Conservation (phyloP, 371 early-diverging fungal species). For the Mucor velutinosus region DNA sequence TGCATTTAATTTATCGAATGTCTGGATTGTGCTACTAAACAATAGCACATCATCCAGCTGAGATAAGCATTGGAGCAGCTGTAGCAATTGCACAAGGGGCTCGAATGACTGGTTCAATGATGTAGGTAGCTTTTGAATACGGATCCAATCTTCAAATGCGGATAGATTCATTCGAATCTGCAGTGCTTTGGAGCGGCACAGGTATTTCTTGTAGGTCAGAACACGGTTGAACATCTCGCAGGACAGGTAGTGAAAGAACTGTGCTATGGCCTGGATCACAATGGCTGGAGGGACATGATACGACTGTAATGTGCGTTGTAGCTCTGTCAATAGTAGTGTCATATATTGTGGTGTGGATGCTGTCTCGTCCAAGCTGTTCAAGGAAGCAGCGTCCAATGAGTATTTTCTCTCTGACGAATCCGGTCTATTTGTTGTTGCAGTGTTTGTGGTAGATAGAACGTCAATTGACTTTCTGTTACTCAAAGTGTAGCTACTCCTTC, state of each 20-base stretch:
- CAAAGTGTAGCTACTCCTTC: slow-evolving; percentile 23
- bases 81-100: slow-evolving; percentile 75
- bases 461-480: slow-evolving; percentile 6
- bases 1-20: slow-evolving; percentile 62
- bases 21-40: slow-evolving; percentile 70
- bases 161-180: slow-evolving; percentile 85
- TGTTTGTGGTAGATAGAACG: not conserved
- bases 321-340: slow-evolving; percentile 55
- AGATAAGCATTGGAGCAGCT: slow-evolving; percentile 80
- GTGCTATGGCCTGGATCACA: slow-evolving; percentile 56
- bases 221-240: slow-evolving; percentile 81
- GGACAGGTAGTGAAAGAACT: slow-evolving; percentile 72
- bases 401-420: not conserved
- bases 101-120: slow-evolving; percentile 42
- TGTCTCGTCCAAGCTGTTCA: not conserved
- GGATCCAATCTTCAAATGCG: slow-evolving; percentile 81
- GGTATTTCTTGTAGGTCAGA: slow-evolving; percentile 67
- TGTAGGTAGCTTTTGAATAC: slow-evolving; percentile 46
- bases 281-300: slow-evolving; percentile 63
- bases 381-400: slow-evolving; percentile 3
- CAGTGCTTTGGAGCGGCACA: slow-evolving; percentile 81
- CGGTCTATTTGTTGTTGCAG: not conserved
- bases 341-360: slow-evolving; percentile 54
- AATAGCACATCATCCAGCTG: slow-evolving; percentile 62
- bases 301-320: slow-evolving; percentile 50